phyloP scores from a whole-genome alignment of 1,284 basidiomycete genomes.

The Stygiomarasmius scandens region DNA sequence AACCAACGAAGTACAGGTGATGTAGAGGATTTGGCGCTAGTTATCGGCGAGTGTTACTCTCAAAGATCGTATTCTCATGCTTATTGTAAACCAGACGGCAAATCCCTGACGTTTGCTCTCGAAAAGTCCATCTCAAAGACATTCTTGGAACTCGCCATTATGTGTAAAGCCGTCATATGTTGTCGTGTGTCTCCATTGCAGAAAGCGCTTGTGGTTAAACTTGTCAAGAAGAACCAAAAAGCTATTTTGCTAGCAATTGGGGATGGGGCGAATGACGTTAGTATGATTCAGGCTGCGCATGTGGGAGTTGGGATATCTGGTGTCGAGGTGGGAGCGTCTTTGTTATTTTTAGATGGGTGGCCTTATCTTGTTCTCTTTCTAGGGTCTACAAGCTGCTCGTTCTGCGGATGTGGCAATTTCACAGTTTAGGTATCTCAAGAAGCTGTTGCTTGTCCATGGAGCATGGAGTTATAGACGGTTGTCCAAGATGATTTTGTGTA shows the following conservation, averaged over 20 bases:
- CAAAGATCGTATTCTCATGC: not conserved
- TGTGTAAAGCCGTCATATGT: constrained; percentile 98
- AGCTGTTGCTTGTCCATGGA: constrained; percentile 94
- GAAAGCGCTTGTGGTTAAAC: constrained; percentile 97
- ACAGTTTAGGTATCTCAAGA: constrained; percentile 97
- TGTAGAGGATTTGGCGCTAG: constrained; percentile 90
- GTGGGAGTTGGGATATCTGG: constrained; percentile 98
- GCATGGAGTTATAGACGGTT: constrained; percentile 97
- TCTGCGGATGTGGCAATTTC: constrained; percentile 97
- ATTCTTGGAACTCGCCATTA: constrained; percentile 94
- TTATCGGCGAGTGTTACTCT: constrained; percentile 83
- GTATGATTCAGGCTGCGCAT: constrained; percentile 96
- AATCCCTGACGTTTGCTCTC: constrained; percentile 90
- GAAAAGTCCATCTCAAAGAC: constrained; percentile 89
- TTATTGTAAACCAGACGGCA: constrained; percentile 70
- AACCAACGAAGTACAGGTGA: constrained; percentile 91
- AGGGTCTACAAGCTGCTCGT: constrained; percentile 96
- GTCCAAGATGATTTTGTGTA: constrained; percentile 94
- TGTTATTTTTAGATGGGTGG: not conserved
- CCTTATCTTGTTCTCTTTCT: not conserved
- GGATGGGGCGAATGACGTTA: constrained; percentile 96
- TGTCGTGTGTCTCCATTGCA: constrained; percentile 98
- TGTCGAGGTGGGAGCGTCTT: constrained; percentile 70
- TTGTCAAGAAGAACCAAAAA: constrained; percentile 96
- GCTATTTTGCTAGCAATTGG: constrained; percentile 94